Conservation (phyloP, 2,329 filamentous ascomycete species). For the Botryotinia calthae region DNA sequence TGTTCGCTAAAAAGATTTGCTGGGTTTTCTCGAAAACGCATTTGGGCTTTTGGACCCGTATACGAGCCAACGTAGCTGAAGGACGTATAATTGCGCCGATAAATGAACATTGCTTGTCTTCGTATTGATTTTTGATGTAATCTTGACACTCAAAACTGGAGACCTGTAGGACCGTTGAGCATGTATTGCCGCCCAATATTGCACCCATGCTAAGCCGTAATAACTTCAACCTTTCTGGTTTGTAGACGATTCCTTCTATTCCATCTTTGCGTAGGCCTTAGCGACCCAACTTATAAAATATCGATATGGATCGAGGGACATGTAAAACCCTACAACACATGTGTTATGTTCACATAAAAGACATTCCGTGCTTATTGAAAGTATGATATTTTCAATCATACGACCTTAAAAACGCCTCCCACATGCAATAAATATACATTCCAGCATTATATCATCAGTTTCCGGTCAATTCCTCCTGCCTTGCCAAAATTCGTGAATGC, state of each 20-base stretch:
- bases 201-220: neutral
- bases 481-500: slow-evolving; percentile 77
- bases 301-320: neutral
- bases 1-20: neutral
- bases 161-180: neutral
- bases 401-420: slow-evolving; percentile 31
- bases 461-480: slow-evolving; percentile 74
- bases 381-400: slow-evolving; percentile 16
- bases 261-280: neutral
- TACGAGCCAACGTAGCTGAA: neutral
- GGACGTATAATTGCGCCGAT: neutral
- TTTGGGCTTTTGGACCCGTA: too few relatives aligned
- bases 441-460: slow-evolving; percentile 27
- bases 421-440: slow-evolving; percentile 30
- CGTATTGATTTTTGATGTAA: slow-evolving; percentile 4
- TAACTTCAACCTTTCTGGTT: neutral
- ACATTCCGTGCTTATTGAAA: neutral
- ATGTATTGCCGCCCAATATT: neutral
- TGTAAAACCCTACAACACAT: neutral
- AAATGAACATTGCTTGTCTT: neutral
- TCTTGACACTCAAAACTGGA: neutral
- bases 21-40: neutral
- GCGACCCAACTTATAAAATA: neutral
- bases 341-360: neutral
- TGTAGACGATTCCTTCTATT: neutral